Evolutionary conservation across 768 basidiomycete species (phyloP).

Genomic region (Kwoniella pini): DNA sequence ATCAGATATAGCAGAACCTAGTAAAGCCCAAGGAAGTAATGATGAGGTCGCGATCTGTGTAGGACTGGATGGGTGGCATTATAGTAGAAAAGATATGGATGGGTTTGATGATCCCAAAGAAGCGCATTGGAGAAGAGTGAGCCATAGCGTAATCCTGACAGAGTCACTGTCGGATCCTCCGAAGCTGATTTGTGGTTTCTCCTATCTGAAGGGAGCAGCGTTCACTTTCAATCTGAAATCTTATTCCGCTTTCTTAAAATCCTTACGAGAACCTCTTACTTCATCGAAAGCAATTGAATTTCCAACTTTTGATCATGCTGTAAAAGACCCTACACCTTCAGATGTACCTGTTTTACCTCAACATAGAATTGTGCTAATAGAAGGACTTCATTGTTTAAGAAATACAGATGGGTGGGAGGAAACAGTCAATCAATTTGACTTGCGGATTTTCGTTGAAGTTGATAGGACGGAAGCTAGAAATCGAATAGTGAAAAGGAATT

Average conservation of each 20-base stretch:
- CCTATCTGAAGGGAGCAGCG: constrained; percentile 62
- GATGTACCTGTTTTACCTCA: constrained; percentile 63
- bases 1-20: neutral
- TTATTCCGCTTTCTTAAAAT: constrained; percentile 69
- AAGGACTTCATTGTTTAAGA: constrained; percentile 85
- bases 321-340: constrained; percentile 77
- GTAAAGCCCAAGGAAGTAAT: neutral
- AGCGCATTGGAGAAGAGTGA: constrained; percentile 69
- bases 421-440: constrained; percentile 68
- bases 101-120: constrained; percentile 64
- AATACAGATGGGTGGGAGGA: constrained; percentile 71
- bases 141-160: neutral
- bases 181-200: neutral
- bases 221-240: constrained; percentile 85
- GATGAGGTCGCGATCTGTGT: constrained; percentile 64
- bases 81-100: constrained; percentile 75
- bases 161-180: neutral
- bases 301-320: constrained; percentile 81
- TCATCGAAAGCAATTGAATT: constrained; percentile 58
- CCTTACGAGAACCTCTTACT: constrained; percentile 59
- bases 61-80: constrained; percentile 90
- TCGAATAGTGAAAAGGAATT: constrained; percentile 71
- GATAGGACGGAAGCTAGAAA: constrained; percentile 62
- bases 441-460: constrained; percentile 72
- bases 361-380: constrained; percentile 80